These are phyloP conservation scores for Acer negundo DNA, from an alignment of 345 rosid species.

Conservation along the genomic window DNA sequence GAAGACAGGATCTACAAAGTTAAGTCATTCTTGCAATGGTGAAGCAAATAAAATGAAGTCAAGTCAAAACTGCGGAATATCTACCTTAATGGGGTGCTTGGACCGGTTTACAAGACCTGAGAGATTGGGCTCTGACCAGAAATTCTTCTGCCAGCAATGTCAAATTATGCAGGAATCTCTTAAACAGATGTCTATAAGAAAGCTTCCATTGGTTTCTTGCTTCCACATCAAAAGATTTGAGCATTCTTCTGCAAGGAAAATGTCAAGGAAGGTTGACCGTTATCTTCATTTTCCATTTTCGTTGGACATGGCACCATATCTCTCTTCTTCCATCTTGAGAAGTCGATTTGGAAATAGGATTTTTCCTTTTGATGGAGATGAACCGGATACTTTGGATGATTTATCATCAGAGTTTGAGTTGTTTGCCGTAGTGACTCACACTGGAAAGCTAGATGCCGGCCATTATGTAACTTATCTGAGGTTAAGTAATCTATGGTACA, in stretches of 20 bases:
- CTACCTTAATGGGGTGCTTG: constrained; percentile 63
- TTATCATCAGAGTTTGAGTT: constrained; percentile 59
- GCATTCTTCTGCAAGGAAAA: constrained; percentile 54
- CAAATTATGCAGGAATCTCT: constrained; percentile 69
- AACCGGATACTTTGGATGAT: constrained; percentile 46
- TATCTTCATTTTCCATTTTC: constrained; percentile 65
- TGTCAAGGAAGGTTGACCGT: constrained; percentile 67
- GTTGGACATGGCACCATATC: constrained; percentile 61
- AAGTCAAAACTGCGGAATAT: constrained; percentile 39
- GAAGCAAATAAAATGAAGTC: constrained; percentile 42
- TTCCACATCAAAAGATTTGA: constrained; percentile 73
- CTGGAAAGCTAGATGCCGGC: constrained; percentile 60
- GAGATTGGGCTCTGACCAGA: constrained; percentile 70
- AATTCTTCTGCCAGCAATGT: constrained; percentile 72
- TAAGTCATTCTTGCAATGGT: constrained; percentile 47
- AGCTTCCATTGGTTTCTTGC: constrained; percentile 69
- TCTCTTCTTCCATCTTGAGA: constrained; percentile 65
- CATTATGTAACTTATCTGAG: constrained; percentile 65
- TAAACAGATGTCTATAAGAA: constrained; percentile 73
- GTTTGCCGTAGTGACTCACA: constrained; percentile 69
- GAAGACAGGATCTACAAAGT: constrained; percentile 32
- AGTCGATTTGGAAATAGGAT: constrained; percentile 58
- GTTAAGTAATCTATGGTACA: constrained; percentile 62
- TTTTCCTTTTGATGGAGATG: constrained; percentile 59
- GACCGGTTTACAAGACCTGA: constrained; percentile 66